A percentile compares a stretch with the other conserved stretches of the same genome.
Conservation (phyloP, 768 basidiomycete species). For the Agaricus blazei region DNA sequence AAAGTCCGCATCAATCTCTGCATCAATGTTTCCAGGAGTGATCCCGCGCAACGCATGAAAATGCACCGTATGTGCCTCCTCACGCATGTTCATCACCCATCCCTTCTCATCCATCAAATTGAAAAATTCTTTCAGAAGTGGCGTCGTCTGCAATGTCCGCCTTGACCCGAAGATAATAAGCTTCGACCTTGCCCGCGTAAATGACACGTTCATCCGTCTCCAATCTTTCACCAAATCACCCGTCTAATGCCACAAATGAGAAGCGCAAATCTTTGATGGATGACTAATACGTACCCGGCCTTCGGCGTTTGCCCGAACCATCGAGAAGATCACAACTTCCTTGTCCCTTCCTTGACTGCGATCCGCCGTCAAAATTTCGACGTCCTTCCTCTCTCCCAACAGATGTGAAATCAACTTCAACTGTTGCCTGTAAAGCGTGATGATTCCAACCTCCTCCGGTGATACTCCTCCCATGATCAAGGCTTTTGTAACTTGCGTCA, state of each 20-base stretch:
- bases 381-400: constrained; percentile 44
- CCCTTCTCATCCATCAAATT: constrained; percentile 60
- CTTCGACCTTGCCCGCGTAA: constrained; percentile 90
- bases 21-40: constrained; percentile 13
- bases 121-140: constrained; percentile 73
- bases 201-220: constrained; percentile 94
- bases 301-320: constrained; percentile 83
- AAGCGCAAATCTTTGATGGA: background rate
- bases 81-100: constrained; percentile 67
- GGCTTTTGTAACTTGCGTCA: constrained; percentile 62
- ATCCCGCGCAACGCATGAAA: constrained; percentile 14
- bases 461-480: constrained; percentile 61
- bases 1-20: constrained; percentile 6
- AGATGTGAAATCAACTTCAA: constrained; percentile 80
- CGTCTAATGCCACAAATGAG: constrained; percentile 40
- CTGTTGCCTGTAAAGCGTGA: constrained; percentile 93
- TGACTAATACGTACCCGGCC: constrained; percentile 54
- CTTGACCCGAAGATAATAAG: constrained; percentile 88
- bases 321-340: constrained; percentile 88
- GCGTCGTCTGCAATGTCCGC: constrained; percentile 58
- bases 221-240: constrained; percentile 95
- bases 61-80: constrained; percentile 52
- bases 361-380: constrained; percentile 91
- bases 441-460: constrained; percentile 74
- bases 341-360: constrained; percentile 94